Evolutionary conservation across 2,329 filamentous ascomycete genomes (phyloP).

Genomic region (Trichoderma hamatum): DNA sequence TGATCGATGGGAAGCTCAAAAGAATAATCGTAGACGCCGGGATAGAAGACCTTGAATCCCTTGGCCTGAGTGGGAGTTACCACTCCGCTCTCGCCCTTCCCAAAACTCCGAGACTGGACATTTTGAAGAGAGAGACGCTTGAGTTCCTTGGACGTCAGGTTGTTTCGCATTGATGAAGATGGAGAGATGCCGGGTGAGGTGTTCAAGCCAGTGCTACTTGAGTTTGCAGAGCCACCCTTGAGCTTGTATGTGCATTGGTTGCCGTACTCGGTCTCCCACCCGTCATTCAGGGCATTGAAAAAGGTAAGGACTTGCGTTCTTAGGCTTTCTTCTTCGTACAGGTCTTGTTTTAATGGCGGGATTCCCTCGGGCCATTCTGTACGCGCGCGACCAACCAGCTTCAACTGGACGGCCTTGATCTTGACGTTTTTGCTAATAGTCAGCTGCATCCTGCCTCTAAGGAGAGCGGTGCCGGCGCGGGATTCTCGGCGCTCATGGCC

Average conservation of each 20-base stretch:
- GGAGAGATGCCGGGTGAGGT: slow-evolving; percentile 30
- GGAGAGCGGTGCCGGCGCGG: slow-evolving; percentile 74
- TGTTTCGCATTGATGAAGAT: slow-evolving; percentile 34
- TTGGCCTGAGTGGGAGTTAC: slow-evolving; percentile 63
- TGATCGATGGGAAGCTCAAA: slow-evolving; percentile 92
- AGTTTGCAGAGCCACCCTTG: slow-evolving; percentile 44
- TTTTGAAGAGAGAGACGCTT: slow-evolving; percentile 76
- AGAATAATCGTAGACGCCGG: slow-evolving; percentile 67
- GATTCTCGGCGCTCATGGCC: slow-evolving; percentile 57
- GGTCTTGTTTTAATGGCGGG: slow-evolving; percentile 80
- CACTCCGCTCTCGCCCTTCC: slow-evolving; percentile 72
- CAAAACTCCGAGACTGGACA: slow-evolving; percentile 83
- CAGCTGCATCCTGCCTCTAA: slow-evolving; percentile 81
- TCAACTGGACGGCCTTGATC: slow-evolving; percentile 86
- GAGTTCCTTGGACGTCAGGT: slow-evolving; percentile 51
- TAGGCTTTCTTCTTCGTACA: slow-evolving; percentile 81
- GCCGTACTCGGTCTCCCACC: slow-evolving; percentile 64
- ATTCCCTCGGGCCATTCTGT: slow-evolving; percentile 98
- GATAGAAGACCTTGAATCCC: slow-evolving; percentile 83
- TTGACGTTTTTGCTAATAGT: slow-evolving; percentile 88
- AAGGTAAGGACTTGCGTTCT: slow-evolving; percentile 90
- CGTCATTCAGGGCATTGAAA: slow-evolving; percentile 75
- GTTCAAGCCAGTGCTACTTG: slow-evolving; percentile 40
- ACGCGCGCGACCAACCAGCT: slow-evolving; percentile 79
- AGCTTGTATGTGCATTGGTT: slow-evolving; percentile 62